These are phyloP conservation scores for Trypanosoma theileri DNA, from an alignment of 208 protist genomes.

Conservation along the genomic window DNA sequence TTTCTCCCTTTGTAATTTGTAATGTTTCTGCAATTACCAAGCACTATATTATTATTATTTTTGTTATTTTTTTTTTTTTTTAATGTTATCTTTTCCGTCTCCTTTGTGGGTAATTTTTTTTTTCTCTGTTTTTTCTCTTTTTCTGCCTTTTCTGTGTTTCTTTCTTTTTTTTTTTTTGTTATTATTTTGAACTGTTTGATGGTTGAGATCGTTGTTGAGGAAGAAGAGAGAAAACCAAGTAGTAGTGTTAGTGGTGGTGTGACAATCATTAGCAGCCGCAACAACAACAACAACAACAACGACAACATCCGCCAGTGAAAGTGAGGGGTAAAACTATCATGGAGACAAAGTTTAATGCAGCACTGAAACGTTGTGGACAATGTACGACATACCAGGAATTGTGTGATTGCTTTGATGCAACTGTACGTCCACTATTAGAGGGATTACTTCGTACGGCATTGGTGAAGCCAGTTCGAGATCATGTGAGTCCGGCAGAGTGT, in stretches of 20 bases:
- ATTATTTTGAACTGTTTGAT: not conserved
- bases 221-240: not conserved
- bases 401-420: constrained; percentile 29
- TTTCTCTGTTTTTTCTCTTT: constrained; percentile 19
- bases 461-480: constrained; percentile 49
- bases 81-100: not conserved
- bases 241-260: too few relatives aligned
- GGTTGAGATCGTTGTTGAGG: not conserved
- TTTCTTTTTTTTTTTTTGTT: constrained; percentile 1
- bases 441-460: constrained; percentile 40
- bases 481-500: constrained; percentile 71
- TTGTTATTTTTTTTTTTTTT: not conserved
- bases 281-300: too few relatives aligned
- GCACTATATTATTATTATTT: too few relatives aligned
- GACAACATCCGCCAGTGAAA: not conserved
- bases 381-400: constrained; percentile 29
- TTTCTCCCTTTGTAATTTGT: too few relatives aligned
- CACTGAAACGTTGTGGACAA: constrained; percentile 27
- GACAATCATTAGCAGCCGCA: too few relatives aligned
- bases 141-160: not conserved
- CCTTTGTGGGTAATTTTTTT: constrained; percentile 2
- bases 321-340: constrained; percentile 19
- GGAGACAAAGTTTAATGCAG: constrained; percentile 37
- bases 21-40: too few relatives aligned
- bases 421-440: constrained; percentile 49